These are phyloP conservation scores for Ciborinia camelliae DNA, from an alignment of 2,329 filamentous ascomycete species.

Conservation along the genomic window DNA sequence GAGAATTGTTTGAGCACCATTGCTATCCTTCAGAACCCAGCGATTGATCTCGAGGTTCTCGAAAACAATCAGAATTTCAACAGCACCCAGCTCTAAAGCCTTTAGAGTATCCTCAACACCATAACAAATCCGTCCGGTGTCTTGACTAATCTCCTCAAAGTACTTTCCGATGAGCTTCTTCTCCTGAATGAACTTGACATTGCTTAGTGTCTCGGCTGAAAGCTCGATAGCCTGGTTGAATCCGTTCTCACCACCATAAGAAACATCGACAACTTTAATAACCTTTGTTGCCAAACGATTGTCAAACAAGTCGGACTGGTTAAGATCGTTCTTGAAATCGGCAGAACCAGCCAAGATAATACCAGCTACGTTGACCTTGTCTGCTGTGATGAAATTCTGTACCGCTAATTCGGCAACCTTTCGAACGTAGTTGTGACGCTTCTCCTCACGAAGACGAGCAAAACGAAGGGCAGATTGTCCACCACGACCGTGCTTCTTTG, in stretches of 20 bases:
- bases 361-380: constrained; percentile 97
- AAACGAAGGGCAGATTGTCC: constrained; percentile 99
- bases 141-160: constrained; percentile 98
- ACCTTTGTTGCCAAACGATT: constrained; percentile 87
- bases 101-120: constrained; percentile 97
- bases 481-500: constrained; percentile 99
- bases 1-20: constrained; percentile 68
- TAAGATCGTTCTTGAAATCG: constrained; percentile 99
- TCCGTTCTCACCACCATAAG: constrained; percentile 97
- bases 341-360: constrained; percentile 94
- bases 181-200: constrained; percentile 99
- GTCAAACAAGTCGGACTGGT: constrained; percentile 97
- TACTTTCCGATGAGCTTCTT: constrained; percentile 99
- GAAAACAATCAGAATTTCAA: constrained; percentile 92
- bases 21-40: constrained; percentile 80
- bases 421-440: constrained; percentile 99
- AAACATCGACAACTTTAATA: constrained; percentile 99
- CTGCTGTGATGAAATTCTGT: constrained; percentile 97
- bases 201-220: constrained; percentile 90
- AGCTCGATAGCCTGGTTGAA: constrained; percentile 99
- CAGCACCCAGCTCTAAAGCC: constrained; percentile 90
- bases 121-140: constrained; percentile 95
- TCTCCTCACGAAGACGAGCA: constrained; percentile 97
- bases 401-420: constrained; percentile 98
- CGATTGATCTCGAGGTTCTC: constrained; percentile 95